A percentile compares a stretch with the other conserved stretches of the same genome.
These are phyloP conservation scores for Boletus rubescentipes DNA, from an alignment of 768 basidiomycete genomes.

Conservation along the genomic window DNA sequence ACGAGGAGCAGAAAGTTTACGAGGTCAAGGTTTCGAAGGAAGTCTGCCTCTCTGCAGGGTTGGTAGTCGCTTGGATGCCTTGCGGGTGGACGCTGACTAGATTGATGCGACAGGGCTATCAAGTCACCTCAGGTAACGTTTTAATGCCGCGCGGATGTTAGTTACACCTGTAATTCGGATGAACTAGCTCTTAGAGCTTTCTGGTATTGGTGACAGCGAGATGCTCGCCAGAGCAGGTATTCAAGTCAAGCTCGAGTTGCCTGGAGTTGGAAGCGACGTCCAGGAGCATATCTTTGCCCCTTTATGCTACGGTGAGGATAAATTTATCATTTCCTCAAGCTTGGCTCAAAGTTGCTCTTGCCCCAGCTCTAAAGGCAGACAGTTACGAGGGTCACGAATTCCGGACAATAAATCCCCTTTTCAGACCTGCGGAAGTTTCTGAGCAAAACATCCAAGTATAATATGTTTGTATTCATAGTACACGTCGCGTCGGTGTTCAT, in stretches of 20 bases:
- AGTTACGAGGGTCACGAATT: neutral
- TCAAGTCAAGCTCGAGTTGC: neutral
- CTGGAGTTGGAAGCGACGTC: constrained; percentile 4
- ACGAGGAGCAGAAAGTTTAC: neutral
- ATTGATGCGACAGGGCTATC: neutral
- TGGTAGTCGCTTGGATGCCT: neutral
- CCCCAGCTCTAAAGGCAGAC: neutral
- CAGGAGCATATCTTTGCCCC: neutral
- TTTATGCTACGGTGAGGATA: neutral
- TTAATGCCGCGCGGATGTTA: neutral
- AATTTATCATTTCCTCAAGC: neutral
- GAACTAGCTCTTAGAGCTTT: neutral
- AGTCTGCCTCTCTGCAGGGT: constrained; percentile 3
- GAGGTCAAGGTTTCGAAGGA: neutral
- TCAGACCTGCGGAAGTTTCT: neutral
- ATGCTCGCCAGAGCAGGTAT: neutral
- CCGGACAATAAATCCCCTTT: neutral
- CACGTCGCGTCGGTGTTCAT: neutral
- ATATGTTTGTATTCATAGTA: neutral
- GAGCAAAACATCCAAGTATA: neutral
- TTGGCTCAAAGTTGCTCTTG: neutral
- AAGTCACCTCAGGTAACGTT: neutral
- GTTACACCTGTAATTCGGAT: neutral
- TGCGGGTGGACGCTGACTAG: neutral
- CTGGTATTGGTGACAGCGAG: neutral